phyloP scores from a whole-genome alignment of 345 rosid genomes.

The Dipteronia sinensis region DNA sequence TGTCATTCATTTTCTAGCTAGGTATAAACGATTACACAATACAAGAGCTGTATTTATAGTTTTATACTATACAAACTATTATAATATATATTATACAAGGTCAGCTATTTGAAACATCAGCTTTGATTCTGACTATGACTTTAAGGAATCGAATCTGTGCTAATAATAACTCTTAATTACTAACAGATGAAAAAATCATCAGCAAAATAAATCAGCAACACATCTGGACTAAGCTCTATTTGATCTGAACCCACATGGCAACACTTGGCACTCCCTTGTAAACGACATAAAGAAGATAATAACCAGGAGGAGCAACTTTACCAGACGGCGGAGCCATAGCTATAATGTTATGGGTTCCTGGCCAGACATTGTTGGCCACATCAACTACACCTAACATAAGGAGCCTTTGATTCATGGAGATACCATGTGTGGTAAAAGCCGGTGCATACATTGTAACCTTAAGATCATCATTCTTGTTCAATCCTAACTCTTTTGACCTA shows the following conservation, averaged over 20 bases:
- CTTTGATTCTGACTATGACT: too few relatives aligned
- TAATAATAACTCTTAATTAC: too few relatives aligned
- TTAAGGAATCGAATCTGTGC: too few relatives aligned
- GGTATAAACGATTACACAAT: too few relatives aligned
- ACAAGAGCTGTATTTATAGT: too few relatives aligned
- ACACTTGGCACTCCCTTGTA: constrained; percentile 54
- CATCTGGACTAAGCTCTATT: constrained; percentile 15
- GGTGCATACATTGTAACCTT: constrained; percentile 57
- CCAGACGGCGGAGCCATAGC: constrained; percentile 45
- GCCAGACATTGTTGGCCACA: constrained; percentile 14
- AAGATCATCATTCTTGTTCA: constrained; percentile 18
- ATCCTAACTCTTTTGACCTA: background rate
- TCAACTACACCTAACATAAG: constrained; percentile 32
- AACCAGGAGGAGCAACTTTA: constrained; percentile 60
- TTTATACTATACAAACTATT: too few relatives aligned
- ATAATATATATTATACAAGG: too few relatives aligned
- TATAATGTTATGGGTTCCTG: constrained; percentile 13
- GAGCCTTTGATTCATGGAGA: constrained; percentile 72
- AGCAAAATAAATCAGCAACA: too few relatives aligned
- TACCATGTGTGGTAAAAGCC: constrained; percentile 68
- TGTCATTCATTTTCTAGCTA: too few relatives aligned
- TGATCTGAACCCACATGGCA: constrained; percentile 57
- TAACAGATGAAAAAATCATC: too few relatives aligned
- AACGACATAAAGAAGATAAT: constrained; percentile 51
- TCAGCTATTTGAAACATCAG: too few relatives aligned